Percentiles rank a stretch among this genome's conserved stretches.
phyloP scores from a whole-genome alignment of 208 protist species.

The Naegleria fowleri region DNA sequence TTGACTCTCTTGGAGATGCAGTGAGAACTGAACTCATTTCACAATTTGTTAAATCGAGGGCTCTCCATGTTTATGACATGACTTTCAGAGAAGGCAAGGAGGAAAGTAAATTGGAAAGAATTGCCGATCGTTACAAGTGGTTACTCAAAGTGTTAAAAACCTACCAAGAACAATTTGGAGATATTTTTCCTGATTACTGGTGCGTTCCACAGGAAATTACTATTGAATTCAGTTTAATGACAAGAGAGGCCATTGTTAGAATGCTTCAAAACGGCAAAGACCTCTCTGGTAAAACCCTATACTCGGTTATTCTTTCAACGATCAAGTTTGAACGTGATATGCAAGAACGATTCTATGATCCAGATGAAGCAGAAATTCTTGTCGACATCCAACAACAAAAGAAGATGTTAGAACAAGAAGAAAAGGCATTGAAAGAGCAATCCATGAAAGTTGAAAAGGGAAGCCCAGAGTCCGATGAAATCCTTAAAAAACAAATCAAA shows the following conservation, averaged over 20 bases:
- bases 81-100: constrained; percentile 75
- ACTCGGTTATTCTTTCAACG: not conserved
- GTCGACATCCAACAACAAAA: not conserved
- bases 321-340: constrained; percentile 12
- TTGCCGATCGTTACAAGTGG: constrained; percentile 79
- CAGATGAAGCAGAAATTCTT: not conserved
- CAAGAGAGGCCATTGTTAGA: constrained; percentile 43
- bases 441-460: not conserved
- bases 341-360: constrained; percentile 6
- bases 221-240: constrained; percentile 77
- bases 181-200: constrained; percentile 76
- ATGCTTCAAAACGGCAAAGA: not conserved
- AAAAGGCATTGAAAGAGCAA: not conserved
- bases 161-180: constrained; percentile 63
- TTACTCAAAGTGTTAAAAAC: constrained; percentile 64
- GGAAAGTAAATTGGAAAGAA: constrained; percentile 70
- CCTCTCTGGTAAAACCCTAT: not conserved
- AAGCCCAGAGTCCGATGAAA: not conserved
- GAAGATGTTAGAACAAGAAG: not conserved
- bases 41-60: constrained; percentile 66
- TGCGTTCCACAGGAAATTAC: constrained; percentile 78
- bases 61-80: constrained; percentile 67
- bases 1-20: constrained; percentile 72
- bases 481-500: not conserved
- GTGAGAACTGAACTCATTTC: constrained; percentile 66